Percentiles rank a stretch among this genome's conserved stretches.
Conservation (phyloP, 306 rosid species). For the Vigna reflexopilosa region DNA sequence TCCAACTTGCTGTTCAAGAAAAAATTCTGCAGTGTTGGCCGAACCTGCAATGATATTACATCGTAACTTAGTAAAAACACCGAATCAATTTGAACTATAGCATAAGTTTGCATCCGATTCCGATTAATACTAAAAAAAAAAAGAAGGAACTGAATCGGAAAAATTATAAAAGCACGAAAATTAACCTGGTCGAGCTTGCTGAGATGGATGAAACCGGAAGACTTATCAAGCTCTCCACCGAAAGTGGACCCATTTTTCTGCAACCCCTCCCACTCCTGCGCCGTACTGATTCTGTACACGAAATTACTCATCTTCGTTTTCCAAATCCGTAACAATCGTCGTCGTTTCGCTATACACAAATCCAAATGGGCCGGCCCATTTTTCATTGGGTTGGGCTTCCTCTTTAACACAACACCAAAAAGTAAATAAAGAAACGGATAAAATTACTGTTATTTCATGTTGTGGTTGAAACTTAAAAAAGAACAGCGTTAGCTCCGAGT, state of each 20-base stretch:
- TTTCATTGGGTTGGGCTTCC: not conserved
- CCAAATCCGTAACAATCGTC: not conserved
- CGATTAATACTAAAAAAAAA: not conserved
- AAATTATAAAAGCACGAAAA: not conserved
- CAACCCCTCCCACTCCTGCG: conserved; percentile 75
- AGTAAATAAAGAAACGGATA: not conserved
- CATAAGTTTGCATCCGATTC: not conserved
- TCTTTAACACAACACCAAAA: not conserved
- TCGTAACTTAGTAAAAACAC: not conserved
- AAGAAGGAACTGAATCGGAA: not conserved
- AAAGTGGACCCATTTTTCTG: conserved; percentile 56
- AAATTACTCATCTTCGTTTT: conserved; percentile 53
- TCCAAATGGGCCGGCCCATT: conserved; percentile 35
- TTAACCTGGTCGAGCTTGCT: conserved; percentile 79
- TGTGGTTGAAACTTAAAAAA: not conserved
- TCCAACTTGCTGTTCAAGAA: conserved; percentile 60
- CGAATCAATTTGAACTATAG: not conserved
- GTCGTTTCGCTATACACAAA: not conserved
- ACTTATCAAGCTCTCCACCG: conserved; percentile 76
- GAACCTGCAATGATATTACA: conserved; percentile 58
- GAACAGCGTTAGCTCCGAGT: not conserved
- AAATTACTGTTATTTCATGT: not conserved
- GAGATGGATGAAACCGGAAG: conserved; percentile 82
- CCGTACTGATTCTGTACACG: conserved; percentile 74
- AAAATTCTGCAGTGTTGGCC: conserved; percentile 65